These are phyloP conservation scores for Fraxinus cuspidata DNA, from an alignment of 257 asterid species.

Conservation along the genomic window DNA sequence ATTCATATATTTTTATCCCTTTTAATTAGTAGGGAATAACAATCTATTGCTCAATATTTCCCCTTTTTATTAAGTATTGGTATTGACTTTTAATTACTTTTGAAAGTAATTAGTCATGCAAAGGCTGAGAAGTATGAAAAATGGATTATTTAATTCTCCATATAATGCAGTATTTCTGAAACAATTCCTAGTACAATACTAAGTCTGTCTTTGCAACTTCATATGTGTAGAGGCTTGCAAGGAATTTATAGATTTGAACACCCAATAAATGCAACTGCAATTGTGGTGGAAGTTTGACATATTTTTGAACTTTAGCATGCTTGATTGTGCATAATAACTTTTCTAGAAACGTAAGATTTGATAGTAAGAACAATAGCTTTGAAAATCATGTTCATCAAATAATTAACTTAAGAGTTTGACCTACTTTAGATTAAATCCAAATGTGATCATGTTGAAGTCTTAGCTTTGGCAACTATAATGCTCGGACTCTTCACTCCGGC, in stretches of 20 bases:
- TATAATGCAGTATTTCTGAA: not conserved
- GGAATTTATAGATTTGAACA: not conserved
- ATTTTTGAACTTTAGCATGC: not conserved
- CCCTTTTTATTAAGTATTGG: not conserved
- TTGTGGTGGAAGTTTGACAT: not conserved
- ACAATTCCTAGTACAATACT: not conserved
- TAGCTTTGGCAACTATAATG: not conserved
- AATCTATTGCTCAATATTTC: not conserved
- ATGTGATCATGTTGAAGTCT: not conserved
- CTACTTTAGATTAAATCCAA: not conserved
- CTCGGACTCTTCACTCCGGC: too few species aligned
- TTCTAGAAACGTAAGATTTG: not conserved
- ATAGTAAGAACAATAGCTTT: not conserved
- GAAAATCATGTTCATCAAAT: not conserved
- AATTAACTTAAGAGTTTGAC: too few species aligned
- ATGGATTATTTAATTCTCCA: not conserved
- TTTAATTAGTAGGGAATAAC: slow-evolving; percentile 1
- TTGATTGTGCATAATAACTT: not conserved
- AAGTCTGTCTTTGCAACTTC: not conserved
- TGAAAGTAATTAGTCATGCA: not conserved
- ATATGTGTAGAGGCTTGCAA: not conserved
- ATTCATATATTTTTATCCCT: not conserved
- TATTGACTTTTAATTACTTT: too few species aligned
- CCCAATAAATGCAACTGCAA: not conserved
- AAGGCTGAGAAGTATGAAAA: not conserved